These are phyloP conservation scores for Phoma sp. DNA, from an alignment of 2,329 filamentous ascomycete species.

Conservation along the genomic window DNA sequence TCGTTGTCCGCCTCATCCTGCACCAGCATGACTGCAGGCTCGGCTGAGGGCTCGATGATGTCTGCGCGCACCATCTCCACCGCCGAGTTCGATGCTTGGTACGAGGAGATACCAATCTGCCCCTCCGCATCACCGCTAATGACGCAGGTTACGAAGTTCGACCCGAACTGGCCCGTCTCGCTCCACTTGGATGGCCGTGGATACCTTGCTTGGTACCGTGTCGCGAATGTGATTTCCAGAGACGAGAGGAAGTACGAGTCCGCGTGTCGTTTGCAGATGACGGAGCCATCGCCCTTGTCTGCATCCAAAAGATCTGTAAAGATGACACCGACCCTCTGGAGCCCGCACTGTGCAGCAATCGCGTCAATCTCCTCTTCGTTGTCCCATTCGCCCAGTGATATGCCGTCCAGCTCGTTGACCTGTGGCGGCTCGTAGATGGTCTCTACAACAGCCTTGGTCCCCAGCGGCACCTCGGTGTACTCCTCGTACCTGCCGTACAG, in stretches of 20 bases:
- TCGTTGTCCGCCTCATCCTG: constrained; percentile 89
- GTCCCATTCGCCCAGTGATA: constrained; percentile 83
- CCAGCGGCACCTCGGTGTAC: constrained; percentile 90
- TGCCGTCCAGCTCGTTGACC: constrained; percentile 83
- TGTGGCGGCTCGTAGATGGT: constrained; percentile 97
- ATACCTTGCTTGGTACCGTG: constrained; percentile 84
- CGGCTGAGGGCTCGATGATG: constrained; percentile 92
- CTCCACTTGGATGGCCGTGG: constrained; percentile 96
- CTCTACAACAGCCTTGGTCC: constrained; percentile 93
- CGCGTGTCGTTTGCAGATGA: constrained; percentile 92
- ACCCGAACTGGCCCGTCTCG: constrained; percentile 90
- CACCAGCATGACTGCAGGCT: constrained; percentile 92
- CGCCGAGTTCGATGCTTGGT: constrained; percentile 93
- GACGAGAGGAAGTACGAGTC: constrained; percentile 96
- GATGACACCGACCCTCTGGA: constrained; percentile 89
- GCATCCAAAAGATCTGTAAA: constrained; percentile 91
- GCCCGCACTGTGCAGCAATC: constrained; percentile 79
- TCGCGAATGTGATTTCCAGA: constrained; percentile 87
- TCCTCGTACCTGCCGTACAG: constrained; percentile 90
- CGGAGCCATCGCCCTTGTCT: constrained; percentile 80
- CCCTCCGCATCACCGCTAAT: constrained; percentile 91
- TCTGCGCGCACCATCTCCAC: constrained; percentile 97
- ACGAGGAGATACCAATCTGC: constrained; percentile 86
- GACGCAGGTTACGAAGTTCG: constrained; percentile 95
- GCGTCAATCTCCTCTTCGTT: constrained; percentile 83